These are phyloP conservation scores for Corinectria fuckeliana DNA, from an alignment of 2,329 filamentous ascomycete genomes.

Conservation along the genomic window DNA sequence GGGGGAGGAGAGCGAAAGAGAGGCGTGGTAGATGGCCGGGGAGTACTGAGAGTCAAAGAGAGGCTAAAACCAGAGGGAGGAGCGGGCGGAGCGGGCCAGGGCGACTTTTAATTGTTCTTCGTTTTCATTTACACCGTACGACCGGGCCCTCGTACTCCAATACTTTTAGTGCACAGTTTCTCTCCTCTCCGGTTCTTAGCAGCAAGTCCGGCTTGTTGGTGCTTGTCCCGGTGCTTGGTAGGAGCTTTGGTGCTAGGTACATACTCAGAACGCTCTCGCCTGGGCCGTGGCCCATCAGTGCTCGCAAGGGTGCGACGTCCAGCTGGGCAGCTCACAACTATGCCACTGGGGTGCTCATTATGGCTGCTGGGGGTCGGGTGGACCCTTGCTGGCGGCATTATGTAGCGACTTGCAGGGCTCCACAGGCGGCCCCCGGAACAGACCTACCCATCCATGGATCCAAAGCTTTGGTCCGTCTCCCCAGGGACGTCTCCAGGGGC, in stretches of 20 bases:
- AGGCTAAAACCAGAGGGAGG: constrained; percentile 24
- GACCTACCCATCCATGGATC: too few relatives aligned
- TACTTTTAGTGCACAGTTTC: constrained; percentile 6
- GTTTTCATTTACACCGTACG: constrained; percentile 40
- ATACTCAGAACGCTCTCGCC: not conserved
- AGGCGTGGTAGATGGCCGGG: constrained; percentile 9
- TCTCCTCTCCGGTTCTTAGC: constrained; percentile 10
- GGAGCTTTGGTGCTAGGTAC: constrained; percentile 28
- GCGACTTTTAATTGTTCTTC: constrained; percentile 34
- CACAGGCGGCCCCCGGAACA: constrained; percentile 5
- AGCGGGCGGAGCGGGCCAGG: constrained; percentile 29
- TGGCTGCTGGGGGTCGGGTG: constrained; percentile 6
- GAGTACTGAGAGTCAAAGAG: constrained; percentile 1
- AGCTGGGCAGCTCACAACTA: not conserved
- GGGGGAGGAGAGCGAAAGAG: constrained; percentile 11
- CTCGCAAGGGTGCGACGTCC: not conserved
- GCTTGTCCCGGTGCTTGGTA: constrained; percentile 29
- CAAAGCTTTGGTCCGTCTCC: not conserved
- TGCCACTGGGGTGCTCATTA: not conserved
- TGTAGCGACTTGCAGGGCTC: not conserved
- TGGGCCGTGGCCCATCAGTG: not conserved
- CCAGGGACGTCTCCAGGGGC: constrained; percentile 1
- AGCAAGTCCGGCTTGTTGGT: constrained; percentile 31
- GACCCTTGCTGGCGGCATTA: constrained; percentile 3
- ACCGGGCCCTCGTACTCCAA: constrained; percentile 34